These are phyloP conservation scores for Colletotrichum neosansevieriae DNA, from an alignment of 2,329 filamentous ascomycete species.

Conservation along the genomic window DNA sequence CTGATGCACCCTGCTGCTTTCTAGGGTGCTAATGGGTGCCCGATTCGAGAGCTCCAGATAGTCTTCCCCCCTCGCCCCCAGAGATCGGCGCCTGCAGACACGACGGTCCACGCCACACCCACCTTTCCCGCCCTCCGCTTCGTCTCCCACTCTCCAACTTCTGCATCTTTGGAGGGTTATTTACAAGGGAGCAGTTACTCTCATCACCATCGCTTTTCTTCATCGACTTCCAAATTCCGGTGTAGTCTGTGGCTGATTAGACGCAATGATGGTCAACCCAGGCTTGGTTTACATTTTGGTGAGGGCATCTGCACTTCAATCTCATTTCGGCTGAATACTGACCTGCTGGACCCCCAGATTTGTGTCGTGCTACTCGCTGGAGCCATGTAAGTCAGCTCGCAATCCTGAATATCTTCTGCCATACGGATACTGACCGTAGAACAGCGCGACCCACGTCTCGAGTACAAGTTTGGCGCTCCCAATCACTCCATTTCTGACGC, in stretches of 20 bases:
- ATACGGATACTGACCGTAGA: not conserved
- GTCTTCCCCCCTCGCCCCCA: slow-evolving; percentile 16
- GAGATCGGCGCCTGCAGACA: slow-evolving; percentile 27
- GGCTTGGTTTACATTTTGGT: slow-evolving; percentile 49
- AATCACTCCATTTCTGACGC: slow-evolving; percentile 50
- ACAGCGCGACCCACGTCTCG: slow-evolving; percentile 55
- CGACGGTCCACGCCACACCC: slow-evolving; percentile 31
- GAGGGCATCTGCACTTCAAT: slow-evolving; percentile 20
- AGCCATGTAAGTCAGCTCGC: slow-evolving; percentile 46
- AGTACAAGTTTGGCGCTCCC: slow-evolving; percentile 55
- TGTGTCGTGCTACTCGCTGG: slow-evolving; percentile 48
- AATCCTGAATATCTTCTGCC: not conserved
- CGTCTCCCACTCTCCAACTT: not conserved
- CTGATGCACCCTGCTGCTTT: not conserved
- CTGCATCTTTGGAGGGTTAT: not conserved
- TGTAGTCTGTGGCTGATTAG: not conserved
- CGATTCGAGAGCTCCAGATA: slow-evolving; percentile 2
- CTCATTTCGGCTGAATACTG: not conserved
- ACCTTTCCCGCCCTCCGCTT: slow-evolving; percentile 19
- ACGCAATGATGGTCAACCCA: slow-evolving; percentile 45
- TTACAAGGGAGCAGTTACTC: slow-evolving; percentile 8
- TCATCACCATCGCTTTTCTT: not conserved
- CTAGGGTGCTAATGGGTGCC: not conserved
- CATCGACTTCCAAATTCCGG: not conserved
- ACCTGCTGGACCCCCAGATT: slow-evolving; percentile 42